Evolutionary conservation across 768 basidiomycete species (phyloP), one percentile per base, ranked within the genome.

Genomic region (Filobasidium floriforme): DNA sequence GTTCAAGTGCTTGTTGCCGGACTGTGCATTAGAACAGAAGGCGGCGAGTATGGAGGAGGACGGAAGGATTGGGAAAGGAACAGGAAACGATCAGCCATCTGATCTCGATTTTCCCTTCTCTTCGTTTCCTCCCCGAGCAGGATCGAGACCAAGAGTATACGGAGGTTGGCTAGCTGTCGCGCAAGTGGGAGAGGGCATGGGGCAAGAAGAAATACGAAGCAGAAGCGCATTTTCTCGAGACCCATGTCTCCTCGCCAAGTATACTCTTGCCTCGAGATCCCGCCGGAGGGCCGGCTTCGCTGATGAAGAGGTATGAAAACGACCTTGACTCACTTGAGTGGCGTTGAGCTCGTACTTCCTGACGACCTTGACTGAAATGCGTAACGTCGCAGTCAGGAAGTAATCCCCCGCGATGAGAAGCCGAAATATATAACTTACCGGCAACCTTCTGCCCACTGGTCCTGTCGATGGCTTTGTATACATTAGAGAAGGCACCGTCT

Each of bases 401-500:
- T 37, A 18, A 73, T 14, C 73, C 74, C 68, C 68, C 68, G 69
- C 68, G 71, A 59, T 51, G 18, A 6, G 29, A 22, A 44, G 43
- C 43, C 10, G 5, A 57, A 24, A 15, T 6, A 15, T n/a, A 69
- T 65, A 63, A 82, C 84, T 71, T 76, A 88, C 92, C 88, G 70
- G 93, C 93, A 52, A 92, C 88, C 77, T 86, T 88, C 73, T 86
- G 83, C 49, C 87, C 86, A 12, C 86, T 87, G 43, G 82, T 81
- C 59, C 85, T 82, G 76, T 97, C 89, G 63, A 88, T 72, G 15
- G 92, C 94, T 76, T 89, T 90, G 83, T 94, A 99, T 10, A 99
- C 94, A 75, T 96, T 91, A n/a, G 93, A 97, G 78, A 99, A 99
- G 51, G 94, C 94, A 67, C 94, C 94, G 73, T 80, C 80, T 37